Base-by-base conservation (phyloP, 345 rosid genomes). In the Syzygium jambos region DNA sequence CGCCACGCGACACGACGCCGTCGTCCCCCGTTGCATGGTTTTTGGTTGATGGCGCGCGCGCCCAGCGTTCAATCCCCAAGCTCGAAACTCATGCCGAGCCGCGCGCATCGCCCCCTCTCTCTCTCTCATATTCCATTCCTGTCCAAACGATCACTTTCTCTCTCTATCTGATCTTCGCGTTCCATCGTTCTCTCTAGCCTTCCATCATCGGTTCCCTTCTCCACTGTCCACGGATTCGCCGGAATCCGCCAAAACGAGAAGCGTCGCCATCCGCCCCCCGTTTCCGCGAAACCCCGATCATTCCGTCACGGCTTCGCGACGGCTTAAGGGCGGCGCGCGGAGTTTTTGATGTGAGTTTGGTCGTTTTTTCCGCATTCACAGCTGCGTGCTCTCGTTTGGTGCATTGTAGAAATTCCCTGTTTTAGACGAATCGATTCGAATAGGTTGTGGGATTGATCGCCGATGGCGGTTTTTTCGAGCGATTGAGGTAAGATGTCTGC, bases 1-100 rank as follows among this genome's bases (percentile, higher is more conserved):
- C 9, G 27, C 25, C 49, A 10, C 49, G 1, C 22, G 9, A 25
- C 3, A 23, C n/a, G n/a, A 68, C 78, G 49, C 38, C 80, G 49
- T 73, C 80, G 80, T 38, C 80, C 38, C 38, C 14, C 46, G 61
- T 16, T 1, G 78, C 22, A 53, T 53, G 59, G 22, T 21, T 55
- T 7, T 9, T 86, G 2, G 88, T 8, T 77, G 5, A 53, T 53
- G 87, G 87, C 84, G 89, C 86, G 43, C 55, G 54, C 54, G 85
- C 27, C 55, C 41, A 6, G 46, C 46, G 7, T 6, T 5, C 46
- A 43, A 6, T 43, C 46, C 46, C 46, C 46, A 51, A 38, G 63
- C 17, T 15, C 25, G 30, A 30, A 90, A 73, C 49, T 73, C 82
- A 21, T 38, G 82, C 90, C 93, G 89, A 89, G 27, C 63, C 78